Evolutionary conservation across 768 basidiomycete genomes (phyloP).

Genomic region (Collybiopsis confluens): DNA sequence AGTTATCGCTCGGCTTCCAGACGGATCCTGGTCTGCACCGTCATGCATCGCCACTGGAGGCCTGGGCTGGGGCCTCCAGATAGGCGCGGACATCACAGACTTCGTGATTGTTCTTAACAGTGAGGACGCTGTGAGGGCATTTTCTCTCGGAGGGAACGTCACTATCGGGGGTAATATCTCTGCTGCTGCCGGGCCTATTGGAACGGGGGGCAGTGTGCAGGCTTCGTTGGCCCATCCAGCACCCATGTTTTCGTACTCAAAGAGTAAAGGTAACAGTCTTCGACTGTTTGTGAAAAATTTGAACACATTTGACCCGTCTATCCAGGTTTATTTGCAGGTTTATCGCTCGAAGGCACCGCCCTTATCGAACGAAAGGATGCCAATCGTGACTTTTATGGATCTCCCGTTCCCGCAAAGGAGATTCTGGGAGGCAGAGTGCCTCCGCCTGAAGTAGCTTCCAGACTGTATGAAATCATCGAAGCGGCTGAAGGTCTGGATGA

Average conservation of each 20-base stretch:
- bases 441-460: slow-evolving; percentile 93
- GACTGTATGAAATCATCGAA: slow-evolving; percentile 94
- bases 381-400: slow-evolving; percentile 95
- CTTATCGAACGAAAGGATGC: slow-evolving; percentile 95
- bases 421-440: slow-evolving; percentile 93
- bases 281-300: too few relatives aligned
- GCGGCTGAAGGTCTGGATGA: slow-evolving; percentile 93
- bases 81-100: slow-evolving; percentile 92
- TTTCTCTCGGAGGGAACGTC: slow-evolving; percentile 93
- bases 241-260: slow-evolving; percentile 96
- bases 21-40: slow-evolving; percentile 96
- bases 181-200: slow-evolving; percentile 88
- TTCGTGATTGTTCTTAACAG: slow-evolving; percentile 97
- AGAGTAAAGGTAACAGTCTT: slow-evolving; percentile 73
- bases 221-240: slow-evolving; percentile 87
- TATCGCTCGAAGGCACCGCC: slow-evolving; percentile 91
- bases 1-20: slow-evolving; percentile 87
- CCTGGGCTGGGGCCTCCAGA: slow-evolving; percentile 91
- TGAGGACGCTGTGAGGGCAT: slow-evolving; percentile 93
- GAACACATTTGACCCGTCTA: background rate
- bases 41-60: slow-evolving; percentile 97
- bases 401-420: slow-evolving; percentile 80
- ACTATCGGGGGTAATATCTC: slow-evolving; percentile 90
- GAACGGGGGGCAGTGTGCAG: slow-evolving; percentile 88
- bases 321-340: slow-evolving; percentile 86